These are phyloP conservation scores for Xylaria sp. DNA, from an alignment of 2,329 filamentous ascomycete species.

Conservation along the genomic window DNA sequence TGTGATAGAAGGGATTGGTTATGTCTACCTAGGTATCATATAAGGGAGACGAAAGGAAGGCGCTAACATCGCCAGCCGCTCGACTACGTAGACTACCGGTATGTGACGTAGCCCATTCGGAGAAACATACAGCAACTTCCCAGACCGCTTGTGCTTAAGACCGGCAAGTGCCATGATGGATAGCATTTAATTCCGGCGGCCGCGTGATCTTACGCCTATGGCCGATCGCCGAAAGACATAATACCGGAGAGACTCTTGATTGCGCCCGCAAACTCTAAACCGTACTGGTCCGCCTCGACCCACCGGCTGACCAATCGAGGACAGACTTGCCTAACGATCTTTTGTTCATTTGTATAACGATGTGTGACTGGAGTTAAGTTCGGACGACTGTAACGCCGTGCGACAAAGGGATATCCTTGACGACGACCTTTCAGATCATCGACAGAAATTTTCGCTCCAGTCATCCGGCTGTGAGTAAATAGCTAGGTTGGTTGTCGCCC, in stretches of 20 bases:
- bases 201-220: background rate
- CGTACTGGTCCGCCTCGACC: background rate
- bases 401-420: slow-evolving; percentile 3
- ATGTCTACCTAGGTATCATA: too few species aligned
- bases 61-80: background rate
- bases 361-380: slow-evolving; percentile 25
- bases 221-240: background rate
- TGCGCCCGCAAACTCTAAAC: background rate
- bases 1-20: too few species aligned
- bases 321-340: background rate
- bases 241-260: slow-evolving; percentile 10
- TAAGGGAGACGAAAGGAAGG: background rate
- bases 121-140: background rate
- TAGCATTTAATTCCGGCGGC: slow-evolving; percentile 24
- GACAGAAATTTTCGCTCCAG: background rate
- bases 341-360: background rate
- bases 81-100: too few species aligned
- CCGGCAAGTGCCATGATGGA: slow-evolving; percentile 1
- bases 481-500: background rate
- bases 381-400: background rate
- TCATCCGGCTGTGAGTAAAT: background rate
- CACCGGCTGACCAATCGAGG: background rate
- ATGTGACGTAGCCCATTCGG: background rate
- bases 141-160: background rate
- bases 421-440: background rate